Evolutionary conservation across 75 land plant genomes (phyloP).

Genomic region (Pseudotsuga menziesii): DNA sequence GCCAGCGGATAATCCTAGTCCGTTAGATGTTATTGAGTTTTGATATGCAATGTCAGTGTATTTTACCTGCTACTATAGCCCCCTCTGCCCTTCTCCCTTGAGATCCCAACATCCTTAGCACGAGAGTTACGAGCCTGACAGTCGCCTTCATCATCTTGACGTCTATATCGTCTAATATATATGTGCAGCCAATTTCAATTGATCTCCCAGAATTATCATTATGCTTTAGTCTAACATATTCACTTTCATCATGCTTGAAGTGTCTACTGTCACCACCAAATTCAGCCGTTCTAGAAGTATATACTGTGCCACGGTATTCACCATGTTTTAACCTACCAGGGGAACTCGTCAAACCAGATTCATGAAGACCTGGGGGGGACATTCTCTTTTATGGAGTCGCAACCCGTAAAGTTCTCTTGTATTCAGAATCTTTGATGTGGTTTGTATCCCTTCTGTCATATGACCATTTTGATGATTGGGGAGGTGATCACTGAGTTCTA

Average conservation of each 20-base stretch:
- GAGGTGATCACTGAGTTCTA: constrained; percentile 44
- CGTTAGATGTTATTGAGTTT: too few relatives aligned
- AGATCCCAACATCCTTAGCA: constrained; percentile 15
- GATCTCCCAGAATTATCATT: constrained; percentile 16
- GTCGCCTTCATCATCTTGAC: constrained; percentile 15
- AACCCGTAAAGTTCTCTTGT: constrained; percentile 13
- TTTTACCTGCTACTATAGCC: constrained; percentile 16
- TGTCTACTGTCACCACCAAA: constrained; percentile 16
- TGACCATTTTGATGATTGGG: constrained; percentile 49
- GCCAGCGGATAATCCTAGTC: too few relatives aligned
- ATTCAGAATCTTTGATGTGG: constrained; percentile 25
- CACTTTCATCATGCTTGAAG: constrained; percentile 19
- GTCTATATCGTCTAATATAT: constrained; percentile 22
- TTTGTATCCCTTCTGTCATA: constrained; percentile 38
- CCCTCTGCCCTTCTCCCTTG: constrained; percentile 12
- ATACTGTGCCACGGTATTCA: constrained; percentile 17
- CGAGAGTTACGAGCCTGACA: constrained; percentile 10
- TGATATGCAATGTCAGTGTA: too few relatives aligned
- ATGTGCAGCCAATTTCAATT: constrained; percentile 10
- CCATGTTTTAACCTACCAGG: constrained; percentile 18
- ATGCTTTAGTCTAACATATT: constrained; percentile 23
- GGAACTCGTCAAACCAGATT: constrained; percentile 27
- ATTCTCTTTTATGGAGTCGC: constrained; percentile 40
- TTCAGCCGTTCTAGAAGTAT: constrained; percentile 25
- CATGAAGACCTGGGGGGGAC: constrained; percentile 34